These are phyloP conservation scores for Neopestalotiopsis sp. DNA, from an alignment of 2,329 filamentous ascomycete genomes.

Conservation along the genomic window DNA sequence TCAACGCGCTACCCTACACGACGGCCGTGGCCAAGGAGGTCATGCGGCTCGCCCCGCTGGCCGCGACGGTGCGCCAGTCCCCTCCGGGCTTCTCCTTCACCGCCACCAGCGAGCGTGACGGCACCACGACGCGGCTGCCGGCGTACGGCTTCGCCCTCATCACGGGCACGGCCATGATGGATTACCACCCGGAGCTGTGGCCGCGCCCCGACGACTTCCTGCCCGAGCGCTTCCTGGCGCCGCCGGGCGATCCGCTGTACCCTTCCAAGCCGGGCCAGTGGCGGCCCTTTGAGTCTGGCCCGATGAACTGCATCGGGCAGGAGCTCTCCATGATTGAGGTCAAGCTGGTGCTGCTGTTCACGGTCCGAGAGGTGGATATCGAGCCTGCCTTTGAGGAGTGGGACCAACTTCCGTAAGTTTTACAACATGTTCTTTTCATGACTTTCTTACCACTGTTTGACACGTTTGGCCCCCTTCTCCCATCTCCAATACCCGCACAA, in stretches of 20 bases:
- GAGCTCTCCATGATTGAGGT: conserved; percentile 41
- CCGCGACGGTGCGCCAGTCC: conserved; percentile 42
- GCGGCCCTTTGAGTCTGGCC: conserved; percentile 44
- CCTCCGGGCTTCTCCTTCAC: conserved; percentile 39
- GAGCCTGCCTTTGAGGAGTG: conserved; percentile 15
- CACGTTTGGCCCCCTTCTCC: too few relatives aligned
- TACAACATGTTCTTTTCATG: too few relatives aligned
- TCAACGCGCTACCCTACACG: conserved; percentile 57
- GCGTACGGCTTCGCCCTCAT: conserved; percentile 36
- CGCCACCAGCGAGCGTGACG: conserved; percentile 36
- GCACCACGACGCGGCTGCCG: conserved; percentile 36
- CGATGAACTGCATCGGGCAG: conserved; percentile 42
- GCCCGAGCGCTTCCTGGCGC: conserved; percentile 47
- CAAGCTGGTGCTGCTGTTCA: conserved; percentile 32
- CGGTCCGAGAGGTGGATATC: conserved; percentile 27
- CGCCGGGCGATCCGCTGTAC: conserved; percentile 27
- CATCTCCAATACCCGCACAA: too few relatives aligned
- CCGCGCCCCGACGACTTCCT: conserved; percentile 42
- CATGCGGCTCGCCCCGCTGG: conserved; percentile 55
- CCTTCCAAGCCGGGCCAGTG: conserved; percentile 31
- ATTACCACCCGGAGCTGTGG: conserved; percentile 42
- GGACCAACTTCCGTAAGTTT: conserved; percentile 17
- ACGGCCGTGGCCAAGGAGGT: conserved; percentile 57
- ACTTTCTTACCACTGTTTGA: too few relatives aligned
- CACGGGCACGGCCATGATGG: conserved; percentile 28